phyloP scores from a whole-genome alignment of 1,284 basidiomycete species.

The Hemileia vastatrix region DNA sequence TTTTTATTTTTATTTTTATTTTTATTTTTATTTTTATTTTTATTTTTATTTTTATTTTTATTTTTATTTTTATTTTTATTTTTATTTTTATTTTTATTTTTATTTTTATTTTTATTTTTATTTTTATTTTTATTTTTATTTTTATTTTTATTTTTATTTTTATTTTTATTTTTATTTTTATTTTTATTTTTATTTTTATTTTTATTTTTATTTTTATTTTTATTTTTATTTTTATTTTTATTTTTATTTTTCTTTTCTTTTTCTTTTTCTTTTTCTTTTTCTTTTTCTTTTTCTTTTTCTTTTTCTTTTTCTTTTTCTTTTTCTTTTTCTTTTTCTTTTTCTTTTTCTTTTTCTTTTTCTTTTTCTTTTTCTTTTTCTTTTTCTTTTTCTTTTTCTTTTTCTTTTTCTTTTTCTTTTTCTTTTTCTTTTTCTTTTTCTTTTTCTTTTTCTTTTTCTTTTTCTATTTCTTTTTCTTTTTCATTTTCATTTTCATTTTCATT shows the following conservation, averaged over 20 bases:
- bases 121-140: not conserved
- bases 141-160: not conserved
- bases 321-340: not conserved
- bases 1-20: too few species aligned
- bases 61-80: not conserved
- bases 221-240: not conserved
- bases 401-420: not conserved
- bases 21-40: too few species aligned
- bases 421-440: not conserved
- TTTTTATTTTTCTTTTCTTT: conserved; percentile 4
- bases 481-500: not conserved
- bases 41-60: not conserved
- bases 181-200: not conserved
- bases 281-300: not conserved
- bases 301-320: not conserved
- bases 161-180: not conserved
- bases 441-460: not conserved
- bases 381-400: not conserved
- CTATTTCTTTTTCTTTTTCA: not conserved
- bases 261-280: not conserved
- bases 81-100: not conserved
- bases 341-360: conserved; percentile 1
- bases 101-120: not conserved
- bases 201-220: not conserved
- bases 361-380: not conserved